Percentiles rank a stretch among this genome's conserved stretches.
Evolutionary conservation across 148 eudicot species (phyloP).

Genomic region (Nepenthes gracilis): DNA sequence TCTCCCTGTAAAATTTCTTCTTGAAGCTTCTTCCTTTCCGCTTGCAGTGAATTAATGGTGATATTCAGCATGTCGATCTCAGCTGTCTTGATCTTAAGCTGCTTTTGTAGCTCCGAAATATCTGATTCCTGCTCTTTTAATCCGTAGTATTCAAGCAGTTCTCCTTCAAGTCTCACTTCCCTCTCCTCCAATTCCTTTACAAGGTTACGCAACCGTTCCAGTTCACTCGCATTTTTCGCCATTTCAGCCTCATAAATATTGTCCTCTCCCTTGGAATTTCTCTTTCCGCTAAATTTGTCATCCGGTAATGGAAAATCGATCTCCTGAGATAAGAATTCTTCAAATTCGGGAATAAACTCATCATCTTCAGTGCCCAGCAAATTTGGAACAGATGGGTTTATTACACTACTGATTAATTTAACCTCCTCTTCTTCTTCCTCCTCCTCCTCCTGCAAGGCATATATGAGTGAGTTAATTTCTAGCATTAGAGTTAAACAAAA

Average conservation of each 20-base stretch:
- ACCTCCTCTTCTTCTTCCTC: conserved; percentile 93
- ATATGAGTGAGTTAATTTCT: neutral
- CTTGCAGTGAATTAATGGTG: conserved; percentile 68
- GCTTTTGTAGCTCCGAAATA: conserved; percentile 66
- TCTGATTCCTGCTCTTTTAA: conserved; percentile 93
- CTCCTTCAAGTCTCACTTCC: conserved; percentile 97
- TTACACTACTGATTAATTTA: conserved; percentile 69
- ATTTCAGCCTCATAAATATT: conserved; percentile 60
- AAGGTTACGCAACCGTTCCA: conserved; percentile 62
- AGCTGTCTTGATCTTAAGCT: conserved; percentile 81
- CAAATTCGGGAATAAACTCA: conserved; percentile 66
- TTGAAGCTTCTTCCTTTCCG: conserved; percentile 82
- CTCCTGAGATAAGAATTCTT: conserved; percentile 66
- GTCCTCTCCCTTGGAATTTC: conserved; percentile 36
- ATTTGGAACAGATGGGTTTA: conserved; percentile 37
- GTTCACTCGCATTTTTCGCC: conserved; percentile 60
- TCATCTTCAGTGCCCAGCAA: conserved; percentile 57
- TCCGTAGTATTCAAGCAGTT: conserved; percentile 89
- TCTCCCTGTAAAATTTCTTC: conserved; percentile 61
- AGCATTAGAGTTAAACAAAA: neutral
- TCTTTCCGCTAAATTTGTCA: conserved; percentile 40
- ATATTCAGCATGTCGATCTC: conserved; percentile 91
- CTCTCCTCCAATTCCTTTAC: conserved; percentile 89
- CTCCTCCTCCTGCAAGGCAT: conserved; percentile 21
- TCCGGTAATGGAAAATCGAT: conserved; percentile 67